Base-by-base conservation (phyloP, 495 filamentous ascomycete species). In the Hyaloscypha finlandica region DNA sequence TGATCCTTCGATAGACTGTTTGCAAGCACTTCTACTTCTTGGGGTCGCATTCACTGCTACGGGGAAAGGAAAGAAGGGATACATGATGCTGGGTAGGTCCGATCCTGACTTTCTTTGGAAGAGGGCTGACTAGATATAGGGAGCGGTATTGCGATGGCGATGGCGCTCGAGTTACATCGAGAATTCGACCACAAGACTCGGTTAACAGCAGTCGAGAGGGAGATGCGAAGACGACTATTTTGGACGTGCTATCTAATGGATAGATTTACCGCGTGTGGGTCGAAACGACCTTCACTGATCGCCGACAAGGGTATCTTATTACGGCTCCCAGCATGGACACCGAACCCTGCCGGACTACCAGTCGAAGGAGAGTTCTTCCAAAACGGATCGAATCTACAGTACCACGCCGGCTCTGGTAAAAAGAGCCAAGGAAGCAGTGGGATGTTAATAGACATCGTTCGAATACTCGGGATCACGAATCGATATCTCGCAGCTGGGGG, bases 191-290 rank as follows among this genome's bases (percentile, higher is more conserved):
- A 79, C 42, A 77, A 89, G 5, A 79, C 84, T 1, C 58, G 64
- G 32, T 30, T 68, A 2, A 65, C 68, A 31, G 78, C 85, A 3
- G 72, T 82, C 11, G 92, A 94, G 68, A 84, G 88, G 59, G 92
- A 96, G 77, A 87, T 86, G 69, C 82, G 89, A 45, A 84, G 92
- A 54, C 82, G 88, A 30, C 76, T 96, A 22, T 96, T 96, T 73
- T 96, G 92, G 92, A 85, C 89, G 5, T 91, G 90, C 67, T 96
- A 94, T 70, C 79, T 93, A 22, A 87, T 94, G 77, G 92, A 96
- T 74, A 85, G 89, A 32, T 94, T 94, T 66, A 83, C 88, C 54
- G 85, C 88, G 1, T 90, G 89, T 69, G 92, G 92, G 20, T 94
- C 91, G 1, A 89, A 89, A 68, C 85, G 92, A 8, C 91, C 92